phyloP scores from a whole-genome alignment of 495 filamentous ascomycete species.

The Thermothielavioides terrestris region DNA sequence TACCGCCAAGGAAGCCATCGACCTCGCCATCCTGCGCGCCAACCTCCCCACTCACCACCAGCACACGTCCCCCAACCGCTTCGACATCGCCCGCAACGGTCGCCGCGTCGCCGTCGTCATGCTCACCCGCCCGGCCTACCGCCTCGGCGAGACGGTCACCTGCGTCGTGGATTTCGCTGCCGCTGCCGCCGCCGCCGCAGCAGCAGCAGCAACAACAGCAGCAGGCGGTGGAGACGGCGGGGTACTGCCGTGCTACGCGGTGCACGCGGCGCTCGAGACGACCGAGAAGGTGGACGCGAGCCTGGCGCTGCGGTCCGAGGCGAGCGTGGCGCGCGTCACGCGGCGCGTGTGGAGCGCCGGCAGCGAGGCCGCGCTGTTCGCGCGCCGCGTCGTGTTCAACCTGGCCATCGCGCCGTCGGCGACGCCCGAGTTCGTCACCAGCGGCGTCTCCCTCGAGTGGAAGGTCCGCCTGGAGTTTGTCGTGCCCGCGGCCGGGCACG shows the following conservation, averaged over 20 bases:
- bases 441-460: constrained; percentile 78
- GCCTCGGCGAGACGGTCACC: constrained; percentile 78
- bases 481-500: constrained; percentile 48
- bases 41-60: constrained; percentile 49
- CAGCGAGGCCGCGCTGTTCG: constrained; percentile 73
- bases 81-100: constrained; percentile 88
- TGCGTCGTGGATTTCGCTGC: constrained; percentile 72
- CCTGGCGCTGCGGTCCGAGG: constrained; percentile 73
- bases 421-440: constrained; percentile 85
- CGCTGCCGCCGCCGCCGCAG: no score
- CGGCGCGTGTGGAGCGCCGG: constrained; percentile 65
- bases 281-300: constrained; percentile 67
- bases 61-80: constrained; percentile 67
- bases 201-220: no score
- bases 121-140: constrained; percentile 82
- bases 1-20: constrained; percentile 76
- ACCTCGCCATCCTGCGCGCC: constrained; percentile 74
- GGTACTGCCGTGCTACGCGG: constrained; percentile 74
- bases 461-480: constrained; percentile 84
- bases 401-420: constrained; percentile 71
- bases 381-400: constrained; percentile 66
- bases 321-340: constrained; percentile 78
- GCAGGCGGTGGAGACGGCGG: no score
- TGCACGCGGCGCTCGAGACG: constrained; percentile 68
- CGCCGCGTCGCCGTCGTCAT: constrained; percentile 77